Conservation (phyloP, 371 early-diverging fungal species). For the Zopfochytrium polystomum region DNA sequence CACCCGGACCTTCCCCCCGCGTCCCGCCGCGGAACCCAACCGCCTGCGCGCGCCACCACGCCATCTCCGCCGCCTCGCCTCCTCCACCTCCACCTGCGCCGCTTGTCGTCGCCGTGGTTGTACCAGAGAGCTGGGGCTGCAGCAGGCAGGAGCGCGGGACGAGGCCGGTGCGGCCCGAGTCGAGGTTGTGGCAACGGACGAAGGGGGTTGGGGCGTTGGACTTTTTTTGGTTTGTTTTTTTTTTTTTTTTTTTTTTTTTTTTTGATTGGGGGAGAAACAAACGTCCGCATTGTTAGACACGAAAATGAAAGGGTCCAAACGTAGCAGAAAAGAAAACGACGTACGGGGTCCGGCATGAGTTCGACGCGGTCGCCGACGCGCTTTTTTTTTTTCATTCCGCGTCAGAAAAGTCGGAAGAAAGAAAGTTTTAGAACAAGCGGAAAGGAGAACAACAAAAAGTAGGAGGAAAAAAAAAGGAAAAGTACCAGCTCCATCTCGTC, state of each 20-base stretch:
- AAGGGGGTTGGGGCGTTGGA: conserved; percentile 4
- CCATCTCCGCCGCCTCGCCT: conserved; percentile 3
- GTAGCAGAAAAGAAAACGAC: too few species aligned
- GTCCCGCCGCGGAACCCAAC: too few species aligned
- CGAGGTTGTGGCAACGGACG: conserved; percentile 17
- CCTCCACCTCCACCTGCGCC: neutral
- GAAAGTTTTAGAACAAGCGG: neutral
- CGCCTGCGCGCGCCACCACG: conserved; percentile 24
- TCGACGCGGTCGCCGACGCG: conserved; percentile 10
- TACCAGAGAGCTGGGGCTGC: neutral
- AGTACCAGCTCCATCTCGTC: conserved; percentile 28
- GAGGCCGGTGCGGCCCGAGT: conserved; percentile 22
- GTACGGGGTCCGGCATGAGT: conserved; percentile 5
- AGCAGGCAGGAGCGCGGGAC: conserved; percentile 17
- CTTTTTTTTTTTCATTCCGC: too few species aligned
- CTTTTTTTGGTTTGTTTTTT: too few species aligned
- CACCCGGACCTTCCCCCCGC: too few species aligned
- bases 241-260: too few species aligned
- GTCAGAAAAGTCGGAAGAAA: too few species aligned
- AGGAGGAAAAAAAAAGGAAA: too few species aligned
- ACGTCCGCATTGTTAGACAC: too few species aligned
- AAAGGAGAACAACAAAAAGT: too few species aligned
- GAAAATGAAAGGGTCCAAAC: too few species aligned
- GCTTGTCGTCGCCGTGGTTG: neutral
- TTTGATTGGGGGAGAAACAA: too few species aligned